Base-by-base conservation (phyloP, 345 rosid genomes). In the Bretschneidera sinensis region DNA sequence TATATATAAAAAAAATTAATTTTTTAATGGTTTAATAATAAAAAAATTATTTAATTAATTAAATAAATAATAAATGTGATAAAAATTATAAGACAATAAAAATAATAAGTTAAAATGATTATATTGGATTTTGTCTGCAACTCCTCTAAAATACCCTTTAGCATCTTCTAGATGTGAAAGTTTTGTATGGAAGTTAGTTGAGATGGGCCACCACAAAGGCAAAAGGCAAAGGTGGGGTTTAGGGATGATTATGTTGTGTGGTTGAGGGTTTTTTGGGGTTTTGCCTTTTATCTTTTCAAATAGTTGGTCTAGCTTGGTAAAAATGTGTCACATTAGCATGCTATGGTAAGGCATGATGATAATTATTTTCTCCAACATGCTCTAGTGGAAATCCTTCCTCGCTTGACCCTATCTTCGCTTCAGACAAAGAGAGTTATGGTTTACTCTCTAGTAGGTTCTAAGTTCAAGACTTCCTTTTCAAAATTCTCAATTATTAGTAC, bases 321-420 rank as follows among this genome's bases (percentile, higher is more conserved):
- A 43, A 21, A 52, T 17, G 47, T 25, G 45, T 18, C 8, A 45
- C 14, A 5, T 18, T 18, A 45, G 60, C 62, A 67, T 56, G 72
- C 62, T 68, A 39, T 53, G 56, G 34, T 35, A 25, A 16, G 31
- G 25, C 60, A 60, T 54, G 58, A 72, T 59, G 68, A 45, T 58
- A 54, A 64, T 49, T 35, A 4, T 61, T 54, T 51, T 65, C 67
- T 59, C 68, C 63, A 57, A 43, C 74, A 65, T 70, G 61, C 74
- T 78, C 60, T 24, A 78, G 79, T 74, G 79, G 64, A 64, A 58
- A 78, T 74, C 76, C 77, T 79, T 43, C 60, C 55, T n/a, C 57
- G 47, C 62, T 60, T 79, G 73, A 75, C 77, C 76, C 74, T 74
- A 70, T 69, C 68, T 64, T 69, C 35, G n/a, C n/a, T n/a, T 61